Evolutionary conservation across 108 stramenopile species (phyloP), one percentile per base, ranked within the genome.

Genomic region (Conticribra guillardii): DNA sequence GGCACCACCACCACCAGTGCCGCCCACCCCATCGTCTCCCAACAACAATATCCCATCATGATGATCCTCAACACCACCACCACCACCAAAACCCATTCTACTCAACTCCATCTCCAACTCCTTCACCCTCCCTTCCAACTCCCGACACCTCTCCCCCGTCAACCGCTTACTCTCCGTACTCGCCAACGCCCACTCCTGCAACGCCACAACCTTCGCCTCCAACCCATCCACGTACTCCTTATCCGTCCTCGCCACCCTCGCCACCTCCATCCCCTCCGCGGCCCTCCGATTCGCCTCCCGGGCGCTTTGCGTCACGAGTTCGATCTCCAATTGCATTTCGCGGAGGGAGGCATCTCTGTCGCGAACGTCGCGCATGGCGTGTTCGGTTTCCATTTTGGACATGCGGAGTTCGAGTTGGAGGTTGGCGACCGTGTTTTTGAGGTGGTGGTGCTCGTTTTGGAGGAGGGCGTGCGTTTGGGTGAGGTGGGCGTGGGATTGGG

Each of bases 281-380:
- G 91, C 90, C 49, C 89, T 61, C 22, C 64, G 81, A 54, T 87
- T 90, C 14, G 90, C 91, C 45, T 89, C 87, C 18, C 73, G 71
- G 44, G 78, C 87, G 0, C 87, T 84, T 55, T 82, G 82, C 3
- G 89, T 87, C 0, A 92, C 91, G n/a, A 92, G 57, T 56, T 95
- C 87, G 34, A 95, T 87, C 65, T 95, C 93, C 45, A 95, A 76
- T 69, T 92, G 93, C 93, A 95, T 95, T 59, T 95, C 93, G 27
- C 75, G 74, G 28, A 95, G 56, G 17, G 73, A 81, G 18, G 89
- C 84, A 19, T 79, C 75, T 58, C 87, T 89, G 32, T 90, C 89
- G 49, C 89, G 82, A 56, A 89, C 64, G 50, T 80, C 70, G 11
- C 89, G 82, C 2, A 69, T 60, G 3, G 89, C 88, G 26, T 92